Evolutionary conservation across 805 yeast genomes (phyloP).

Genomic region (Barnettozyma pratensis): DNA sequence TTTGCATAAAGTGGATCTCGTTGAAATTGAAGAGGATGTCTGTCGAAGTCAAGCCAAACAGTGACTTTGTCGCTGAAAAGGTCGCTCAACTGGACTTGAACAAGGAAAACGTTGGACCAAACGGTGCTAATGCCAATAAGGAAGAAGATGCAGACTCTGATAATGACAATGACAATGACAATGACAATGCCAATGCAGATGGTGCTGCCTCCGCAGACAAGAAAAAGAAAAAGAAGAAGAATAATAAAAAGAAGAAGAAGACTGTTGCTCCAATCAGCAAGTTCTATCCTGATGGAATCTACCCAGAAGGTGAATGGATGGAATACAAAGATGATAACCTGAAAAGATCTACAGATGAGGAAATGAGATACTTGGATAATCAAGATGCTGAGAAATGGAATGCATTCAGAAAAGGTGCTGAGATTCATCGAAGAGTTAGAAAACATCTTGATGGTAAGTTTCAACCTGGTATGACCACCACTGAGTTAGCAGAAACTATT

Average conservation of each 20-base stretch:
- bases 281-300: conserved; percentile 64
- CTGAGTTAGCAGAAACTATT: conserved; percentile 82
- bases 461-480: conserved; percentile 89
- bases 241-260: conserved; percentile 48
- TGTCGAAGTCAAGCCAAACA: no score
- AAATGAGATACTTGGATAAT: conserved; percentile 71
- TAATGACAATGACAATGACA: no score
- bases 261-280: conserved; percentile 58
- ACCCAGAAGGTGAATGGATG: conserved; percentile 84
- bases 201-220: conserved; percentile 22
- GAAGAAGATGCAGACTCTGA: conserved; percentile 12
- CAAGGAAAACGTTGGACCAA: no score
- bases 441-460: conserved; percentile 67
- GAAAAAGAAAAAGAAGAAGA: conserved; percentile 53
- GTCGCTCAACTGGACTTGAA: not conserved
- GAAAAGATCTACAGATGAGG: conserved; percentile 80
- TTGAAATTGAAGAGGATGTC: no score
- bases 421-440: conserved; percentile 89
- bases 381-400: conserved; percentile 60
- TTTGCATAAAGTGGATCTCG: no score
- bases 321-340: conserved; percentile 65
- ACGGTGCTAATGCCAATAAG: conserved; percentile 6
- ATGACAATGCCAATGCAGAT: conserved; percentile 11
- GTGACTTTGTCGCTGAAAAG: not conserved
- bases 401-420: conserved; percentile 93